phyloP scores from a whole-genome alignment of 2,329 filamentous ascomycete genomes.

The Fusarium nurragi region DNA sequence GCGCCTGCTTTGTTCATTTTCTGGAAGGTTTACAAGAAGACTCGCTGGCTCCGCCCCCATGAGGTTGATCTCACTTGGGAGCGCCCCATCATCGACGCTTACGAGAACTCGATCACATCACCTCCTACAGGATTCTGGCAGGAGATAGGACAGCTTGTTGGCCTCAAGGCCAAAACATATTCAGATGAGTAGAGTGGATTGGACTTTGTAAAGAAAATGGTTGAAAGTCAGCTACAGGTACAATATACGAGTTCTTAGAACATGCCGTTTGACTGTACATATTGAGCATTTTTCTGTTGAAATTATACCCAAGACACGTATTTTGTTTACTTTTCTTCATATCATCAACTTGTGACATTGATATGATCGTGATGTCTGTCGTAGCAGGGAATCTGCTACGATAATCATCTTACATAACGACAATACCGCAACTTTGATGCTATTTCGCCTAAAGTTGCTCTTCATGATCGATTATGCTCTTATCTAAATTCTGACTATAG shows the following conservation, averaged over 20 bases:
- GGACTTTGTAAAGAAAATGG: neutral
- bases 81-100: slow-evolving; percentile 66
- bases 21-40: slow-evolving; percentile 73
- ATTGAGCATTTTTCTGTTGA: slow-evolving; percentile 17
- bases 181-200: slow-evolving; percentile 5
- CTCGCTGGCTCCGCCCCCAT: slow-evolving; percentile 60
- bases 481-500: neutral
- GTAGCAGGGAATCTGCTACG: neutral
- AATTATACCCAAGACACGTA: slow-evolving; percentile 42
- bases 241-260: slow-evolving; percentile 28
- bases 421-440: no score
- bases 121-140: slow-evolving; percentile 64
- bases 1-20: slow-evolving; percentile 62
- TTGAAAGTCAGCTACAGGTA: slow-evolving; percentile 1
- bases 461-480: neutral
- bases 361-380: neutral
- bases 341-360: neutral
- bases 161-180: slow-evolving; percentile 23
- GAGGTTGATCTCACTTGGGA: slow-evolving; percentile 71
- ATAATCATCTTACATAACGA: neutral
- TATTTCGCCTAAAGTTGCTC: neutral
- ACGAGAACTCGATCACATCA: slow-evolving; percentile 61
- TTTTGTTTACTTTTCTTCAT: slow-evolving; percentile 6
- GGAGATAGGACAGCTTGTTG: slow-evolving; percentile 54
- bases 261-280: slow-evolving; percentile 19